Percentiles rank a stretch among this genome's conserved stretches.
Evolutionary conservation across 768 basidiomycete species (phyloP).

Genomic region (Cubamyces sp.): DNA sequence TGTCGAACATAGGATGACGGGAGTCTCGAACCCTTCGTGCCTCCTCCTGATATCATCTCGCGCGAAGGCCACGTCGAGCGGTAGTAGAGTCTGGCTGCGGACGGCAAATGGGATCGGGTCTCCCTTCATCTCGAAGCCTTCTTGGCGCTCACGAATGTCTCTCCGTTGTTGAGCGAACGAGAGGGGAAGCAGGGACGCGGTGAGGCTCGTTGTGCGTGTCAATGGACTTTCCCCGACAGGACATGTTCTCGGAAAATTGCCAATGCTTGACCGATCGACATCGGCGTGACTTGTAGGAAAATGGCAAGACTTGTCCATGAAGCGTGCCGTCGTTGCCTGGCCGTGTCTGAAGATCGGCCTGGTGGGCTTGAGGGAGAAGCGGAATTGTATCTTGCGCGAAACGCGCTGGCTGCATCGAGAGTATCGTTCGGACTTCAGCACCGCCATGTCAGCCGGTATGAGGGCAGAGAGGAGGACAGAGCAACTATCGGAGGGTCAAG

Average conservation of each 20-base stretch:
- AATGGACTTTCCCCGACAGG: too few species aligned
- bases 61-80: conserved; percentile 17
- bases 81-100: conserved; percentile 13
- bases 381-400: neutral
- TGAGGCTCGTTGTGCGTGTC: neutral
- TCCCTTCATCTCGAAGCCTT: conserved; percentile 27
- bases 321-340: too few species aligned
- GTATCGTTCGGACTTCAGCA: too few species aligned
- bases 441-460: too few species aligned
- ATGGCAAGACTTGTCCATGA: too few species aligned
- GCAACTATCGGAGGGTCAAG: too few species aligned
- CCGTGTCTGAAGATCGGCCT: neutral
- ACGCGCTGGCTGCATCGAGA: too few species aligned
- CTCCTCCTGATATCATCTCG: conserved; percentile 25
- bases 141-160: conserved; percentile 25
- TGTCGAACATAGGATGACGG: neutral
- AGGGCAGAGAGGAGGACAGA: too few species aligned
- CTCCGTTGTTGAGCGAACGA: conserved; percentile 16
- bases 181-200: conserved; percentile 14
- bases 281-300: too few species aligned
- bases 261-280: neutral
- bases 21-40: conserved; percentile 11
- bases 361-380: neutral
- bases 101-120: conserved; percentile 12
- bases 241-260: too few species aligned